These are phyloP conservation scores for Lasiosphaeriaceae sp. DNA, from an alignment of 495 filamentous ascomycete genomes.

Conservation along the genomic window DNA sequence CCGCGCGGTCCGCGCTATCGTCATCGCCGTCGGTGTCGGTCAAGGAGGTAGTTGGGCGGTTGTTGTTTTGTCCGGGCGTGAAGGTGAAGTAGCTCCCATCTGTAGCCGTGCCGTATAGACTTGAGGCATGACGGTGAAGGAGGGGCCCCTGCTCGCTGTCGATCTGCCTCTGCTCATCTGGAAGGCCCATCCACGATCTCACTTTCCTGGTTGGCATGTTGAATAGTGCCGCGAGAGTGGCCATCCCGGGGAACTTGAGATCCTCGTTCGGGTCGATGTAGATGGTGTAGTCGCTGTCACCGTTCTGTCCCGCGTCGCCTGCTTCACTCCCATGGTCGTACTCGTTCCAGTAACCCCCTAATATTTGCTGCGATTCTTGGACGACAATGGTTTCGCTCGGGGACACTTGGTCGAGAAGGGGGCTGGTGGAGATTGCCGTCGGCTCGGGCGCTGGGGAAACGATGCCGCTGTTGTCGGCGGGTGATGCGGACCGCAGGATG, in stretches of 20 bases:
- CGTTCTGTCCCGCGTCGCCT: slow-evolving; percentile 34
- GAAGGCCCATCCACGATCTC: slow-evolving; percentile 35
- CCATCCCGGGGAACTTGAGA: slow-evolving; percentile 43
- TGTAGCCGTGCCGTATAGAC: slow-evolving; percentile 9
- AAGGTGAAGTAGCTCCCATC: slow-evolving; percentile 19
- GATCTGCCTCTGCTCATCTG: background rate
- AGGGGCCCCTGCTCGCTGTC: slow-evolving; percentile 22
- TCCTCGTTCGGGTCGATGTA: slow-evolving; percentile 53
- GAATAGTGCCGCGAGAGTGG: slow-evolving; percentile 38
- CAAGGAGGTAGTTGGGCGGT: slow-evolving; percentile 8
- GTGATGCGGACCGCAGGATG: slow-evolving; percentile 44
- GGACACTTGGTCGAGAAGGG: slow-evolving; percentile 12
- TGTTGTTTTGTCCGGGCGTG: slow-evolving; percentile 2
- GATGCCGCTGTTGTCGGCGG: slow-evolving; percentile 13
- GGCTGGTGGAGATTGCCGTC: slow-evolving; percentile 10
- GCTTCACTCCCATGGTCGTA: slow-evolving; percentile 60
- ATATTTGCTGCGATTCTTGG: slow-evolving; percentile 9
- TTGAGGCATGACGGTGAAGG: slow-evolving; percentile 11
- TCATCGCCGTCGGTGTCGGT: slow-evolving; percentile 28
- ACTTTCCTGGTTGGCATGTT: slow-evolving; percentile 42
- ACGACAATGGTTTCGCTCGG: slow-evolving; percentile 18
- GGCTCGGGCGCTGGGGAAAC: slow-evolving; percentile 14
- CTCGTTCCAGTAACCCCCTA: slow-evolving; percentile 57
- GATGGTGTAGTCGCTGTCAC: slow-evolving; percentile 48
- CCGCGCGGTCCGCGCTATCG: slow-evolving; percentile 12